These are phyloP conservation scores for Metarhizium anisopliae DNA, from an alignment of 2,329 filamentous ascomycete species.

Conservation along the genomic window DNA sequence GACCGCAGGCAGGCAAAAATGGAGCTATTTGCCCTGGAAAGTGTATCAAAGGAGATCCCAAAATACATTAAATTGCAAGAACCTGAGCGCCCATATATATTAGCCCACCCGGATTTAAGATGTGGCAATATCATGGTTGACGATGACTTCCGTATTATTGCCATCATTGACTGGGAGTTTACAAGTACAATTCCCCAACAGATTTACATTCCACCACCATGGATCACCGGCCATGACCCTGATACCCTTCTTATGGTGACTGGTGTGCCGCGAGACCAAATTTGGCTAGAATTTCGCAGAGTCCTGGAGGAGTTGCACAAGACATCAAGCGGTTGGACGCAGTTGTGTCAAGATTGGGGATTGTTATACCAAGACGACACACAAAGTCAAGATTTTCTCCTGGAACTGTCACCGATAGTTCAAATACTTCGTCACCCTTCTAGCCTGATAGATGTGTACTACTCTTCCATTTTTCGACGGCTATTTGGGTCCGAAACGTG, in stretches of 20 bases:
- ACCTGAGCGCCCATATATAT: slow-evolving; percentile 5
- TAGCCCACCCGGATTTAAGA: slow-evolving; percentile 11
- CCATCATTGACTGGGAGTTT: slow-evolving; percentile 5
- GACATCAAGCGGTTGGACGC: background rate
- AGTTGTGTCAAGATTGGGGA: background rate
- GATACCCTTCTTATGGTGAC: background rate
- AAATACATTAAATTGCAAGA: background rate
- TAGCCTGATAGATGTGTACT: background rate
- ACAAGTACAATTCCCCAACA: slow-evolving; percentile 8
- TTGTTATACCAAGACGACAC: background rate
- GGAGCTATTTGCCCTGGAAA: slow-evolving; percentile 10
- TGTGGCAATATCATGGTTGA: slow-evolving; percentile 16
- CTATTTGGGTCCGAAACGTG: background rate
- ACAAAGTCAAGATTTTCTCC: background rate
- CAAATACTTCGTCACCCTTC: background rate
- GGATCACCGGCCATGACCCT: slow-evolving; percentile 8
- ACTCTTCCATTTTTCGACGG: background rate
- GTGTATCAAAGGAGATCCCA: background rate
- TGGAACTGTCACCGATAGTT: background rate
- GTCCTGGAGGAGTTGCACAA: background rate
- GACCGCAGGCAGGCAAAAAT: slow-evolving; percentile 4
- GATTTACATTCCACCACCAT: slow-evolving; percentile 11
- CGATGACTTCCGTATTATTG: slow-evolving; percentile 12
- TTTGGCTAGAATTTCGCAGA: background rate
- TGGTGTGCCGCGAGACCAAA: background rate